Percentiles rank a stretch among this genome's conserved stretches.
phyloP scores from a whole-genome alignment of 768 basidiomycete genomes.

The Rhizopogon roseolus region DNA sequence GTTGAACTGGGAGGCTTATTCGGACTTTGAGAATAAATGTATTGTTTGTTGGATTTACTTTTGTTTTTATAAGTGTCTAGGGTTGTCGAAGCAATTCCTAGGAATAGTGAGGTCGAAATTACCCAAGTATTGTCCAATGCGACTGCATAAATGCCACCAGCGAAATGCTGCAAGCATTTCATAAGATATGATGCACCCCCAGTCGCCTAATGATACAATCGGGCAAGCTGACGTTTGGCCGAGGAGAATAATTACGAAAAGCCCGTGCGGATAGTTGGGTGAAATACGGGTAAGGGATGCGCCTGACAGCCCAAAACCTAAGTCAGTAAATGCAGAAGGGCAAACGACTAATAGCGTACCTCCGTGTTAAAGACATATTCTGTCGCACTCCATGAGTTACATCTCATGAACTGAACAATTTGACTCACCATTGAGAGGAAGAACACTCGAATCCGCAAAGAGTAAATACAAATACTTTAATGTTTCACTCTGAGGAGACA shows the following conservation, averaged over 20 bases:
- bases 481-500: conserved; percentile 75
- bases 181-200: background rate
- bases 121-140: background rate
- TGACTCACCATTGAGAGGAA: conserved; percentile 70
- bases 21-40: conserved; percentile 4
- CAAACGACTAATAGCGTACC: conserved; percentile 32
- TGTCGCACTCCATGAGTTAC: conserved; percentile 22
- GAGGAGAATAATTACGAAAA: conserved; percentile 33
- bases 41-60: background rate
- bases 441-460: conserved; percentile 68
- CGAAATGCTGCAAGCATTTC: background rate
- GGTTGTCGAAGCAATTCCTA: background rate
- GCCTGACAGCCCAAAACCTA: conserved; percentile 33
- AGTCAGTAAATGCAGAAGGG: background rate
- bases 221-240: background rate
- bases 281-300: conserved; percentile 70
- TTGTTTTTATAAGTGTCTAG: background rate
- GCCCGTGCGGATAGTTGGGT: conserved; percentile 41
- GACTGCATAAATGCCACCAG: background rate
- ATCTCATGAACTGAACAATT: background rate
- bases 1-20: conserved; percentile 6
- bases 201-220: background rate
- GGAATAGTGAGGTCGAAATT: background rate
- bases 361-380: conserved; percentile 94
- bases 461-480: conserved; percentile 88